These are phyloP conservation scores for Dalechampia spathulata DNA, from an alignment of 441 rosid species.

Conservation along the genomic window DNA sequence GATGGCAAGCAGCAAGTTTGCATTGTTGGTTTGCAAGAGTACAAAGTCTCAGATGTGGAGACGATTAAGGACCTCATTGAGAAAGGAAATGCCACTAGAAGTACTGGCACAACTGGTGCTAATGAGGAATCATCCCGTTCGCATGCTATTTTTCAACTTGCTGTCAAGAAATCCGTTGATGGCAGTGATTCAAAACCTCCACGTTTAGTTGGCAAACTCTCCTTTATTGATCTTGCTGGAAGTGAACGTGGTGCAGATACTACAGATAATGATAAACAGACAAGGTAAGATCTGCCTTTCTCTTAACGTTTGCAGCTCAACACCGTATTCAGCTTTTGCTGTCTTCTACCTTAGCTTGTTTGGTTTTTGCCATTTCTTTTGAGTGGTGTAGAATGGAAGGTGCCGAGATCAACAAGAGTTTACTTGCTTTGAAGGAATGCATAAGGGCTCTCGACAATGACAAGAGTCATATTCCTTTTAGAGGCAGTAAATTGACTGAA, in stretches of 20 bases:
- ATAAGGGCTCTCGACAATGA: slow-evolving; percentile 99
- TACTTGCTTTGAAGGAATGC: slow-evolving; percentile 96
- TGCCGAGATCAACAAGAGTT: slow-evolving; percentile 97
- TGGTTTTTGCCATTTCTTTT: slow-evolving; percentile 8
- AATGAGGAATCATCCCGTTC: slow-evolving; percentile 99
- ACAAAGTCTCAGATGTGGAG: slow-evolving; percentile 84
- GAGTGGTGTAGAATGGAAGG: slow-evolving; percentile 82
- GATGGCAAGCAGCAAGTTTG: slow-evolving; percentile 99
- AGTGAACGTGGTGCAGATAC: slow-evolving; percentile 99
- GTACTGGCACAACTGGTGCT: slow-evolving; percentile 97
- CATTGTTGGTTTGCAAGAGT: slow-evolving; percentile 97
- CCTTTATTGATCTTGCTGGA: slow-evolving; percentile 98
- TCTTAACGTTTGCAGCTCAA: background rate
- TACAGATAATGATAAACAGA: slow-evolving; percentile 94
- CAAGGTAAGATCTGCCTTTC: slow-evolving; percentile 45
- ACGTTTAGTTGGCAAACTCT: slow-evolving; percentile 89
- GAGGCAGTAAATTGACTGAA: slow-evolving; percentile 98
- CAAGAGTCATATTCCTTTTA: slow-evolving; percentile 97
- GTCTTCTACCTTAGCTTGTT: too few relatives aligned
- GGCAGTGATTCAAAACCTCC: slow-evolving; percentile 76
- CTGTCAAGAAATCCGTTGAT: slow-evolving; percentile 74
- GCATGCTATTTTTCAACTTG: slow-evolving; percentile 98
- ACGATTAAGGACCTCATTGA: slow-evolving; percentile 86
- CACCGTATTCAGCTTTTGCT: too few relatives aligned
- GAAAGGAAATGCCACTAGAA: slow-evolving; percentile 82